Conservation (phyloP, 768 basidiomycete species). For the Cytidiella melzeri region DNA sequence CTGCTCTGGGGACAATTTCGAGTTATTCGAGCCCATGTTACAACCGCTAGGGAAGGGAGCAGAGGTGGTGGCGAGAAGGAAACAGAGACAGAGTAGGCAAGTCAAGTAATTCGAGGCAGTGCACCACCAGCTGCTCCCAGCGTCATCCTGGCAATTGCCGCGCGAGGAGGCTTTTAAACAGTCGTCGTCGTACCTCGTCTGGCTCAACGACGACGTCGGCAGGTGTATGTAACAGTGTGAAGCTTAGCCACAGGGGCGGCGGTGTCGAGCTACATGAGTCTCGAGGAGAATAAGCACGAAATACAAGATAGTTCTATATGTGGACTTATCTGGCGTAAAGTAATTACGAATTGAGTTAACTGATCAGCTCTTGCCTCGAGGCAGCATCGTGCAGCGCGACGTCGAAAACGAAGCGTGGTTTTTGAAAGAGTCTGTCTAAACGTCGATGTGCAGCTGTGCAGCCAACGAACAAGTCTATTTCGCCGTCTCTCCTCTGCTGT, state of each 20-base stretch:
- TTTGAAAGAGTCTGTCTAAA: slow-evolving; percentile 15
- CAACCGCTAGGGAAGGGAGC: slow-evolving; percentile 2
- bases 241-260: too few relatives aligned
- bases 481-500: slow-evolving; percentile 14
- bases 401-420: slow-evolving; percentile 22
- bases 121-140: slow-evolving; percentile 1
- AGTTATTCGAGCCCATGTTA: slow-evolving; percentile 93
- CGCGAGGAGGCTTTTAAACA: not conserved
- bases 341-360: slow-evolving; percentile 12
- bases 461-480: slow-evolving; percentile 15
- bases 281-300: not conserved
- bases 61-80: not conserved
- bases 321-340: not conserved
- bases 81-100: slow-evolving; percentile 1
- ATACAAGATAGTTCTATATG: not conserved
- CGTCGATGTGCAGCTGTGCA: slow-evolving; percentile 15
- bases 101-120: slow-evolving; percentile 1
- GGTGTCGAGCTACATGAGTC: too few relatives aligned
- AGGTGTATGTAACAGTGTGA: too few relatives aligned
- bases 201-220: not conserved
- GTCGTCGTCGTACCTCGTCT: not conserved
- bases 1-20: slow-evolving; percentile 91
- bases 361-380: slow-evolving; percentile 24
- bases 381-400: slow-evolving; percentile 20
- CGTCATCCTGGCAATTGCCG: slow-evolving; percentile 1